Evolutionary conservation across 768 basidiomycete species (phyloP).

Genomic region (Serendipita indica): DNA sequence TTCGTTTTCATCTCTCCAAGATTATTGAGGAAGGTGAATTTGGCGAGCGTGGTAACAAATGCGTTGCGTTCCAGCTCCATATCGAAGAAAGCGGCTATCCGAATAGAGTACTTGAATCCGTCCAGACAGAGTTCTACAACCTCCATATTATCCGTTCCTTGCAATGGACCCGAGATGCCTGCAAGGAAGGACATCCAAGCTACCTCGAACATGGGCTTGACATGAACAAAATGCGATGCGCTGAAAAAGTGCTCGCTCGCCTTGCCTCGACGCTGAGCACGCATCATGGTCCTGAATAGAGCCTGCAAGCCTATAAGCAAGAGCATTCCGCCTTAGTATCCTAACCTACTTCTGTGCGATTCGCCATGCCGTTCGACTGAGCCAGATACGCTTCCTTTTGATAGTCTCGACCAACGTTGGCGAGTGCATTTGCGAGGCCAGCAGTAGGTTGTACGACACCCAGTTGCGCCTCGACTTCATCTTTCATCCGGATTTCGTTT

Average conservation of each 20-base stretch:
- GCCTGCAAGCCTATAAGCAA: slow-evolving; percentile 35
- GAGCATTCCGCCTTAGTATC: not conserved
- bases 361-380: slow-evolving; percentile 92
- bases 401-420: slow-evolving; percentile 82
- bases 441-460: slow-evolving; percentile 33
- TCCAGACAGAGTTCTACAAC: slow-evolving; percentile 84
- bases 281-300: slow-evolving; percentile 82
- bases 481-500: slow-evolving; percentile 98
- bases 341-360: slow-evolving; percentile 79
- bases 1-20: slow-evolving; percentile 98
- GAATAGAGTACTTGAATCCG: slow-evolving; percentile 94
- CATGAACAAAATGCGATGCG: slow-evolving; percentile 91
- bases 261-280: slow-evolving; percentile 76
- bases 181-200: slow-evolving; percentile 98
- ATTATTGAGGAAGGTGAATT: slow-evolving; percentile 96
- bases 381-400: slow-evolving; percentile 92
- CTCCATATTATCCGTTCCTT: slow-evolving; percentile 89
- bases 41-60: slow-evolving; percentile 88
- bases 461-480: slow-evolving; percentile 58
- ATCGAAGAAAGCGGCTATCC: slow-evolving; percentile 92
- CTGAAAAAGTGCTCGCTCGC: slow-evolving; percentile 83
- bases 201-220: slow-evolving; percentile 97
- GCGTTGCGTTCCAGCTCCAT: slow-evolving; percentile 96
- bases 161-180: slow-evolving; percentile 83
- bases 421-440: slow-evolving; percentile 68